Percentiles rank a stretch among this genome's conserved stretches.
Conservation (phyloP, 163 green algal species). For the Chlamydomonas reinhardtii region DNA sequence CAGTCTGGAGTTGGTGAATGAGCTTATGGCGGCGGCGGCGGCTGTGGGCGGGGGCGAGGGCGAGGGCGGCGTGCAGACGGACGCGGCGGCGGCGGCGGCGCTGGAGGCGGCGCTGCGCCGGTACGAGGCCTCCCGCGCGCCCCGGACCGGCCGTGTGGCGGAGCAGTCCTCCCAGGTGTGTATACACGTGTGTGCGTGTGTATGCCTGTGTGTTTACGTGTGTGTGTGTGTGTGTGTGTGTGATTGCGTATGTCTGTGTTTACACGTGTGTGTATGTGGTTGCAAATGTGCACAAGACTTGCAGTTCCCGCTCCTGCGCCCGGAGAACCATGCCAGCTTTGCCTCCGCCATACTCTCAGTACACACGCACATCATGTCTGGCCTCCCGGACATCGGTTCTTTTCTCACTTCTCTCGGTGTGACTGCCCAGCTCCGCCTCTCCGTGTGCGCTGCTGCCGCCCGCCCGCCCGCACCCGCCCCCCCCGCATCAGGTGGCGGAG, state of each 20-base stretch:
- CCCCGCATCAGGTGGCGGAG: constrained; percentile 15
- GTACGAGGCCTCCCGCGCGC: constrained; percentile 19
- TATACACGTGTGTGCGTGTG: neutral
- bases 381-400: too few relatives aligned
- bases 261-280: too few relatives aligned
- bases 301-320: too few relatives aligned
- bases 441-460: too few relatives aligned
- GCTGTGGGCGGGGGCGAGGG: neutral
- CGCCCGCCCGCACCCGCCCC: too few relatives aligned
- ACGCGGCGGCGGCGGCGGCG: neutral
- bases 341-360: too few relatives aligned
- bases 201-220: neutral
- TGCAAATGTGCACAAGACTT: too few relatives aligned
- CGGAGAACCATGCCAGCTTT: too few relatives aligned
- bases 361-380: too few relatives aligned
- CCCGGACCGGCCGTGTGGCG: neutral
- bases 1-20: constrained; percentile 78
- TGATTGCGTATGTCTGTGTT: neutral
- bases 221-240: neutral
- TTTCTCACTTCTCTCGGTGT: too few relatives aligned
- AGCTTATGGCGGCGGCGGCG: constrained; percentile 61
- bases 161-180: constrained; percentile 24
- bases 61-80: neutral
- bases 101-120: constrained; percentile 25
- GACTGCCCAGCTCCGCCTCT: too few relatives aligned